Conservation (phyloP, 2,329 filamentous ascomycete genomes). For the Penicillium sp. region DNA sequence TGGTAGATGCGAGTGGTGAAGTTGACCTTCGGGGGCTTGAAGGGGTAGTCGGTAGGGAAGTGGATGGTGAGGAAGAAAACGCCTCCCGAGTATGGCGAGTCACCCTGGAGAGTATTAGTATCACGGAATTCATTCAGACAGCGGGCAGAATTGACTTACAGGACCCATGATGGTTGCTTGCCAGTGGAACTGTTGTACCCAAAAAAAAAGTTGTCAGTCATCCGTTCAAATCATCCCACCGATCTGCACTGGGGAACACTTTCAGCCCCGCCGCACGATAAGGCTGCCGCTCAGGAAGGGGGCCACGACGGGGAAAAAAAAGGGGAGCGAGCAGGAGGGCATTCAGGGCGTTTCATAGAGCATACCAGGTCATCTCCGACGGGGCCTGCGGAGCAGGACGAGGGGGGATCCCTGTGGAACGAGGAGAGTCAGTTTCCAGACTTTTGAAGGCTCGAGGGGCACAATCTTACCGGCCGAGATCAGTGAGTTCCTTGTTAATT, state of each 20-base stretch:
- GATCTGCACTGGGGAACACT: background rate
- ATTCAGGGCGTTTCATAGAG: background rate
- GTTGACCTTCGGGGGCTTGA: slow-evolving; percentile 99
- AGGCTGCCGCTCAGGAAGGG: slow-evolving; percentile 13
- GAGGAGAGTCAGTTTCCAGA: slow-evolving; percentile 14
- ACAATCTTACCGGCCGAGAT: slow-evolving; percentile 49
- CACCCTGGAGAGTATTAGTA: slow-evolving; percentile 60
- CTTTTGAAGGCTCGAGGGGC: slow-evolving; percentile 14
- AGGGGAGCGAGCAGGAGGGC: background rate
- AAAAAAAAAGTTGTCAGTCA: slow-evolving; percentile 32
- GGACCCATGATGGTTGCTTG: slow-evolving; percentile 99
- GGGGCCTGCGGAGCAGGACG: slow-evolving; percentile 96
- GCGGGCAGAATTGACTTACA: slow-evolving; percentile 59
- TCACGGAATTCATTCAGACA: background rate
- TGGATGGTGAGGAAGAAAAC: slow-evolving; percentile 99
- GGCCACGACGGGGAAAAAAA: slow-evolving; percentile 7
- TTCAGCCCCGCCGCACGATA: slow-evolving; percentile 26
- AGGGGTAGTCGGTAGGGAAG: slow-evolving; percentile 99
- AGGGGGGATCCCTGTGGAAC: slow-evolving; percentile 82
- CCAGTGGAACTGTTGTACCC: slow-evolving; percentile 82
- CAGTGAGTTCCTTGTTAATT: slow-evolving; percentile 55
- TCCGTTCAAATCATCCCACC: slow-evolving; percentile 3
- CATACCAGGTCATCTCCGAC: slow-evolving; percentile 97
- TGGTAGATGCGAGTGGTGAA: slow-evolving; percentile 99
- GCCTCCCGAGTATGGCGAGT: slow-evolving; percentile 96